A percentile compares a stretch with the other conserved stretches of the same genome.
These are phyloP conservation scores for Plasmodium blacklocki DNA, from an alignment of 169 alveolate species.

Conservation along the genomic window DNA sequence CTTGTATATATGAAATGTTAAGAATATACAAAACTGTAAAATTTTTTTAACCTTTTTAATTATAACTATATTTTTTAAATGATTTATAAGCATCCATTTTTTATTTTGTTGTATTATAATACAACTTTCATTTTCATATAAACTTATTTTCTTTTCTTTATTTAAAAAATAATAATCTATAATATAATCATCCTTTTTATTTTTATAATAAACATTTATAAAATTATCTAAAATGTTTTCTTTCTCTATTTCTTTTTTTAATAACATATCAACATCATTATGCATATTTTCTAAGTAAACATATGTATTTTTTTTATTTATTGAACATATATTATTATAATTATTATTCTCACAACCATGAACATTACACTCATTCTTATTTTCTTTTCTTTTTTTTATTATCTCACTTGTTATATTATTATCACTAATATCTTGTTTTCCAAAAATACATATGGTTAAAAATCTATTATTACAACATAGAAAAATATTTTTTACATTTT, in stretches of 20 bases:
- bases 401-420: neutral
- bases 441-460: constrained; percentile 68
- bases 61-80: constrained; percentile 60
- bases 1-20: constrained; percentile 46
- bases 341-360: neutral
- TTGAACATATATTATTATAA: neutral
- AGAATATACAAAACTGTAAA: constrained; percentile 27
- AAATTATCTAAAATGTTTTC: constrained; percentile 51
- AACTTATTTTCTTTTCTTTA: constrained; percentile 40
- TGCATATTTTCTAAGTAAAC: neutral
- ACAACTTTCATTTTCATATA: constrained; percentile 3
- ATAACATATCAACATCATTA: neutral
- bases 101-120: constrained; percentile 4
- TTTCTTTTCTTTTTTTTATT: neutral
- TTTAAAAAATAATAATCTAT: constrained; percentile 36
- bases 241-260: constrained; percentile 44
- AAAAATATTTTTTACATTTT: constrained; percentile 69
- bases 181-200: constrained; percentile 54
- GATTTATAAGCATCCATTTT: constrained; percentile 32
- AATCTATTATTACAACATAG: constrained; percentile 58
- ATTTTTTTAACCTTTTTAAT: constrained; percentile 58
- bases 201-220: constrained; percentile 38
- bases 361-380: neutral
- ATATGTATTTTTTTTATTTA: neutral
- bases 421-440: constrained; percentile 30